A percentile compares a stretch with the other conserved stretches of the same genome.
phyloP scores from a whole-genome alignment of 106 monocot species.

The Dendrobium huoshanense region DNA sequence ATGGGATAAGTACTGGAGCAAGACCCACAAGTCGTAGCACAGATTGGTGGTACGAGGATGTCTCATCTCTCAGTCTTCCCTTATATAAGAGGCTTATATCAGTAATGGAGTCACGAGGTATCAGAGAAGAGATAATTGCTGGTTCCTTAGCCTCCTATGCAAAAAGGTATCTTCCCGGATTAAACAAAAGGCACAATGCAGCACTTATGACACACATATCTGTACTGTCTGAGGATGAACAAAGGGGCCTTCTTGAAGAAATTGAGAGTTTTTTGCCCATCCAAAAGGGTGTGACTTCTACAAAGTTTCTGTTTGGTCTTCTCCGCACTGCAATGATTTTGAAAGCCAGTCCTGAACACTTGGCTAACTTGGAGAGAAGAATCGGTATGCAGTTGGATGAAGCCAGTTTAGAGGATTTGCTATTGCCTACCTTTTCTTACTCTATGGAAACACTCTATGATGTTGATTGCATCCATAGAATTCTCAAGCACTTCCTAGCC shows the following conservation, averaged over 20 bases:
- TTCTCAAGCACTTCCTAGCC: conserved; percentile 27
- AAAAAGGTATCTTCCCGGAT: conserved; percentile 15
- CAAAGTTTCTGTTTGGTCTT: conserved; percentile 24
- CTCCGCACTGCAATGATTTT: conserved; percentile 25
- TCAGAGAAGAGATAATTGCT: conserved; percentile 15
- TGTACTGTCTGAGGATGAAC: conserved; percentile 18
- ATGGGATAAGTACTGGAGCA: conserved; percentile 32
- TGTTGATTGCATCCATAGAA: conserved; percentile 31
- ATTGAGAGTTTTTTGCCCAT: conserved; percentile 16
- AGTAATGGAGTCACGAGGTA: conserved; percentile 19
- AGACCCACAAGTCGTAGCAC: conserved; percentile 12
- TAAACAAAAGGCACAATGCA: conserved; percentile 7
- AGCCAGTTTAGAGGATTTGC: conserved; percentile 25
- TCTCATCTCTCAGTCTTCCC: conserved; percentile 21
- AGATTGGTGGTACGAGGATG: conserved; percentile 38
- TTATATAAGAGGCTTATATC: conserved; percentile 22
- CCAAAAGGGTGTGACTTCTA: conserved; percentile 15
- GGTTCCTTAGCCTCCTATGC: conserved; percentile 22
- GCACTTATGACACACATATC: background rate
- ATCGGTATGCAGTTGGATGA: conserved; percentile 30
- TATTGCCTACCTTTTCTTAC: conserved; percentile 25
- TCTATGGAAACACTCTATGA: conserved; percentile 31
- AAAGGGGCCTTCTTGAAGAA: conserved; percentile 22
- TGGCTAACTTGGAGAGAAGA: conserved; percentile 21
- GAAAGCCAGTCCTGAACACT: conserved; percentile 7